Base-by-base conservation (phyloP, 768 basidiomycete species). In the Gloeophyllum trabeum region DNA sequence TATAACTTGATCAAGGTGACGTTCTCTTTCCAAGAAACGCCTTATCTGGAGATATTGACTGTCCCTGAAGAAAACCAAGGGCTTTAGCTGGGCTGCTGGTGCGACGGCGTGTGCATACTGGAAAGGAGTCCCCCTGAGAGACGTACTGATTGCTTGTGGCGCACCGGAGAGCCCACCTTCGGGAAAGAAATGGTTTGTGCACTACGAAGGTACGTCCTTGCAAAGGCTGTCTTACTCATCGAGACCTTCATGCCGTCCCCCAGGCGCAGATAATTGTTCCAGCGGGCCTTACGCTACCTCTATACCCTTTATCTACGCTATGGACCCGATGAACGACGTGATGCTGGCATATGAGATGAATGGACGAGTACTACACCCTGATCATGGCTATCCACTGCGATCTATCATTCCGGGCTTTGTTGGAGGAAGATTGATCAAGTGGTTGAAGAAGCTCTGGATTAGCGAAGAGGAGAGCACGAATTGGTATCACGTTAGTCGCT, bases 321-420 rank as follows among this genome's bases (percentile, higher is more conserved):
- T 53, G 49, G 41, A 50, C 35, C 26, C 42, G 4, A 42, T 41
- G 21, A 48, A 53, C 42, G 51, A 53, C 24, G 47, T 50, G 19
- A 43, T 53, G 39, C 42, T 53, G 2, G 51, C 43, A 0, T 53
- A n/a, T n/a, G n/a, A n/a, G 3, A 42, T 45, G 40, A 53, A 53
- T 24, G 49, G 47, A 4, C 46, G 51, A 2, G 49, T 53, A 0
- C 32, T 53, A 7, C 51, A 53, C 35, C 51, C 51, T 0, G 51
- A 53, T 34, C 51, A 53, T 40, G 51, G 51, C 14, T 24, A 50
- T 47, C 51, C 51, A 1, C 25, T 53, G 21, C 41, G 51, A 13
- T 14, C 25, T 3, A 48, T 53, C 21, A 53, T 53, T 10, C 51
- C 51, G 12, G 51, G 28, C 7, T 30, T 7, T 30, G 28, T 30